Conservation (phyloP, 1,284 basidiomycete genomes). For the Cutaneotrichosporon spelunceum region DNA sequence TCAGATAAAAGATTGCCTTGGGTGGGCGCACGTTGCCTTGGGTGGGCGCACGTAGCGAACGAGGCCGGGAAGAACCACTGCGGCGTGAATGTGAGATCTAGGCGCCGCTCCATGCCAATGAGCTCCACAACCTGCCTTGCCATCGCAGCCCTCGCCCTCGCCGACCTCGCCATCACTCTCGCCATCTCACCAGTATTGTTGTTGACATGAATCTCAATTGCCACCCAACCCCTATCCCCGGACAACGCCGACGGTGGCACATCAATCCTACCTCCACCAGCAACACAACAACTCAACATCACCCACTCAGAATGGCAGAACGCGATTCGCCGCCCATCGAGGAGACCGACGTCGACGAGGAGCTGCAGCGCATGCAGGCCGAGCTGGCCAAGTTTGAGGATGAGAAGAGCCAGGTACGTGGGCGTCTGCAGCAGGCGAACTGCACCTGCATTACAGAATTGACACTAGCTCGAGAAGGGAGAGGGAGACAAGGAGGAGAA, state of each 20-base stretch:
- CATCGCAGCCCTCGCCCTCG: no score
- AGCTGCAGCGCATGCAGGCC: conserved; percentile 74
- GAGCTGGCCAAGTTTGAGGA: conserved; percentile 83
- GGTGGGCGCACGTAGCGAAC: no score
- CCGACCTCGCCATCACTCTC: no score
- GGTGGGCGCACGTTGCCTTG: no score
- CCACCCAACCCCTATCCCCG: background rate
- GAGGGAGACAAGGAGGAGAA: conserved; percentile 21
- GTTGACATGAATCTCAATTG: background rate
- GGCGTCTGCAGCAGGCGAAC: background rate
- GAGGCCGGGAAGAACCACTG: no score
- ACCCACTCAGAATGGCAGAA: conserved; percentile 36
- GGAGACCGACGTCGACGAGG: conserved; percentile 50
- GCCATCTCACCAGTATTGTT: background rate
- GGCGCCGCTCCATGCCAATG: no score
- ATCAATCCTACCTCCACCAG: background rate
- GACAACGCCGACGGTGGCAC: background rate
- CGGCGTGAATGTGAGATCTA: no score
- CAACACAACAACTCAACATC: background rate
- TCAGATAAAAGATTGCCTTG: no score
- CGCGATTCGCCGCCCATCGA: conserved; percentile 40
- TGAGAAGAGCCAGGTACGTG: conserved; percentile 63
- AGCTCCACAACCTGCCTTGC: no score
- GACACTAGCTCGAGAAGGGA: conserved; percentile 21
- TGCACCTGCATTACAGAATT: background rate